Percentiles rank a stretch among this genome's conserved stretches.
Conservation (phyloP, 768 basidiomycete genomes). For the Brasilioporus rufonigricans region DNA sequence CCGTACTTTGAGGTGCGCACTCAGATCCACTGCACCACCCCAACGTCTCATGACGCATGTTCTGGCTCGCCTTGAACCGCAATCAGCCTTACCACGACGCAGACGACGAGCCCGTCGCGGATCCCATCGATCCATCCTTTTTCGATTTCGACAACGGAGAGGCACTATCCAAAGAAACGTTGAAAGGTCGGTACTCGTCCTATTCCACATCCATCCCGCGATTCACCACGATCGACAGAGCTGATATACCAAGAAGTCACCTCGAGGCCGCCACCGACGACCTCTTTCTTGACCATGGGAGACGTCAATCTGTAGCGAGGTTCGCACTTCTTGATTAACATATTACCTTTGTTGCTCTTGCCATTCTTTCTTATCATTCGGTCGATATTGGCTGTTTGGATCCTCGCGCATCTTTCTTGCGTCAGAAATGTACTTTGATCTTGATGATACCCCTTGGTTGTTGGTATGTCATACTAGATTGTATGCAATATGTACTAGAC, state of each 20-base stretch:
- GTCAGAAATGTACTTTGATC: background rate
- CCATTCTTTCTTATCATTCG: background rate
- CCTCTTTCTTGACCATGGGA: conserved; percentile 15
- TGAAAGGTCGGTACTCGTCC: conserved; percentile 54
- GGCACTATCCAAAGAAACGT: conserved; percentile 59
- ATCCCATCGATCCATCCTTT: conserved; percentile 70
- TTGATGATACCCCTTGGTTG: background rate
- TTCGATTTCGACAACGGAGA: conserved; percentile 80
- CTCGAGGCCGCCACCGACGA: conserved; percentile 11
- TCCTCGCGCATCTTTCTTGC: background rate
- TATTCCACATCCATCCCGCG: background rate
- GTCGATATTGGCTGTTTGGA: background rate
- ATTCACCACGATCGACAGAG: conserved; percentile 15
- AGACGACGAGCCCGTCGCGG: conserved; percentile 83
- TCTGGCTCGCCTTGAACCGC: no score
- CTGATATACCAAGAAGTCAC: conserved; percentile 55
- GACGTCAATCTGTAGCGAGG: conserved; percentile 7
- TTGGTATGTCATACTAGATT: background rate
- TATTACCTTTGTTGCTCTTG: no score
- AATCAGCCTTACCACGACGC: conserved; percentile 78
- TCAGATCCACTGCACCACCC: background rate
- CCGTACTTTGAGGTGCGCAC: conserved; percentile 75
- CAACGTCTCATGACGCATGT: background rate
- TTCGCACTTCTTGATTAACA: background rate
- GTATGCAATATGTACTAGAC: background rate